Evolutionary conservation across 2,329 filamentous ascomycete genomes (phyloP), one percentile per base, ranked within the genome.

Genomic region (Nannizziopsis arthrosporioides): DNA sequence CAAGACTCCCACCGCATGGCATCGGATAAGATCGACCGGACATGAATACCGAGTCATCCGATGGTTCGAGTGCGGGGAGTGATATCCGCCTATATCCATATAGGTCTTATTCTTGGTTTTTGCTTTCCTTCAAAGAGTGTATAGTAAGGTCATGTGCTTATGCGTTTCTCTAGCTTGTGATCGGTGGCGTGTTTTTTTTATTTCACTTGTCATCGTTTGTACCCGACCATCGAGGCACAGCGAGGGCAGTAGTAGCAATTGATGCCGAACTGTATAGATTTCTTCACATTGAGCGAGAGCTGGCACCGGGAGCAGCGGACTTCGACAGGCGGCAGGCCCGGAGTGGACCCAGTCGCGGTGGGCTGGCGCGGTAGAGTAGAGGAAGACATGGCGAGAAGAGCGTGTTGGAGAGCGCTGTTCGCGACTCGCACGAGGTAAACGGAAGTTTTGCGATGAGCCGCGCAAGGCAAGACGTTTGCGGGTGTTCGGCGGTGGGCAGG

Each of bases 161-260:
- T 27, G n/a, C n/a, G n/a, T n/a, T n/a, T n/a, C n/a, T n/a, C n/a
- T n/a, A 30, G 10, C 11, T 42, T 37, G 36, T 36, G 15, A 3
- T 35, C 32, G 6, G 32, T 45, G 12, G 2, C 27, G 19, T 12
- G 17, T 11, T 44, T 37, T 30, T 15, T 14, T 31, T 15, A 6
- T 15, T 7, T 8, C 1, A 10, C 3, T 34, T 30, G 53, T 70
- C 65, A 68, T 37, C 60, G 58, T 17, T 60, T 60, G 53, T 68
- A 70, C 31, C 68, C 68, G 39, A 70, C 68, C 60, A 69, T 68
- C 12, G 61, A 62, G 17, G 68, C 68, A 52, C 68, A 71, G 43
- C 68, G 65, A 43, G 57, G 63, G 57, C 70, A 73, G 55, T 73
- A 73, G 53, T 72, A 73, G 15, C 68, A 70, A 51, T 72, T 73